These are phyloP conservation scores for Trichocladium antarcticum DNA, from an alignment of 495 filamentous ascomycete species.

Conservation along the genomic window DNA sequence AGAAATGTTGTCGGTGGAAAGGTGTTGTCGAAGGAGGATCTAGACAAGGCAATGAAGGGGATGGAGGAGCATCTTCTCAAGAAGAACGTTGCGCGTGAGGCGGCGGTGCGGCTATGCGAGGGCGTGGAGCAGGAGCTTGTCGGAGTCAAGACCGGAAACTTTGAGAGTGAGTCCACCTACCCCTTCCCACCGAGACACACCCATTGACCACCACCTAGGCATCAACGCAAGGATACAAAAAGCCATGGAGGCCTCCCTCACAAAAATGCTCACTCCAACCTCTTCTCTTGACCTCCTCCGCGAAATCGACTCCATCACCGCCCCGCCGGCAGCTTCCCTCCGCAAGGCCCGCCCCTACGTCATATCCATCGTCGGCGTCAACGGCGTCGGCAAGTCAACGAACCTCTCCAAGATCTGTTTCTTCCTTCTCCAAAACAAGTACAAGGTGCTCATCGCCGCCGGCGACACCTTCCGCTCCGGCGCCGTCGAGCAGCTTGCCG, in stretches of 20 bases:
- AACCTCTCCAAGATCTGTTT: constrained; percentile 95
- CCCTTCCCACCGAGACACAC: constrained; percentile 1
- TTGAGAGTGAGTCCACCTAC: constrained; percentile 55
- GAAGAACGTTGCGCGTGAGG: constrained; percentile 95
- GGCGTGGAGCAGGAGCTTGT: constrained; percentile 81
- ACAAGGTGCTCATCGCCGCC: constrained; percentile 87
- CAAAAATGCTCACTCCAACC: constrained; percentile 90
- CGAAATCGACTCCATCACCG: constrained; percentile 72
- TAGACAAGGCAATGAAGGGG: constrained; percentile 81
- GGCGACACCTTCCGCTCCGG: constrained; percentile 97
- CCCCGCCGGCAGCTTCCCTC: constrained; percentile 44
- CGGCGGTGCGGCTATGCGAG: constrained; percentile 81
- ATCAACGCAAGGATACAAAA: constrained; percentile 70
- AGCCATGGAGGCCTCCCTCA: constrained; percentile 81
- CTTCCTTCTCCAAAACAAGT: constrained; percentile 93
- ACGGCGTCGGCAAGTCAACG: constrained; percentile 95
- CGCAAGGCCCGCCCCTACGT: constrained; percentile 71
- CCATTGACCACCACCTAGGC: constrained; percentile 26
- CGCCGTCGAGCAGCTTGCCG: constrained; percentile 90
- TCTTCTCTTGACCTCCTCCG: constrained; percentile 87
- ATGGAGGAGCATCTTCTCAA: constrained; percentile 93
- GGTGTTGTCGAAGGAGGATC: constrained; percentile 70
- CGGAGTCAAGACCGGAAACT: constrained; percentile 82
- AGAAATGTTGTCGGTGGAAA: constrained; percentile 92
- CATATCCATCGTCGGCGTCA: constrained; percentile 95